Evolutionary conservation across 2,329 filamentous ascomycete species (phyloP), one percentile per base, ranked within the genome.

Genomic region (Blastomyces parvus): DNA sequence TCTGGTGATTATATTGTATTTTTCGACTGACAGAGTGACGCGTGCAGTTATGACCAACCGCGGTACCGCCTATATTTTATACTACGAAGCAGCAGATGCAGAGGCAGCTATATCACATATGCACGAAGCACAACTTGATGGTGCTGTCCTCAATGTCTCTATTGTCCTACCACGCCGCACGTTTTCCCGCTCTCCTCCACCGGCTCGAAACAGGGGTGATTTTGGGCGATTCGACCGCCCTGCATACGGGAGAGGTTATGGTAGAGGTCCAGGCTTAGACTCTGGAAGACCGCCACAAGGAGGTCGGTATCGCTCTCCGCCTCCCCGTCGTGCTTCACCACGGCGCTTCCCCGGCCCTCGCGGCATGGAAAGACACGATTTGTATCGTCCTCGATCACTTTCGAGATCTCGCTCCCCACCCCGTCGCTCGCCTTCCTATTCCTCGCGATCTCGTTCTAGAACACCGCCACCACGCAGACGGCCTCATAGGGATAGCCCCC

Each of bases 41-140:
- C n/a, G 17, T 27, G 9, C 70, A 94, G 90, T 89, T 80, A 88
- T 89, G 74, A 91, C 87, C 62, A 97, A 97, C 72, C 88, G 93
- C 63, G 93, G 94, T 57, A 96, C 91, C 36, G 94, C 93, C 40
- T 97, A 97, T 74, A 91, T 97, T 66, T 82, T 96, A 52, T 99
- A 88, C 76, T 81, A 86, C 62, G 82, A 88, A 67, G 85, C 91
- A 67, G 81, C 84, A 59, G 88, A 93, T 67, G 93, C 94, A 30
- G 91, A 97, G 76, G 82, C 86, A 17, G 94, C 94, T 36, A 95
- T 97, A 69, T 86, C 92, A 22, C 90, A 96, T 74, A 97, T 99
- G 94, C 94, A 99, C 76, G 94, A 99, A 78, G 91, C 90, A n/a
- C 90, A 96, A 72, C 79, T 96, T 36, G 92, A 97, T 74, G 91